phyloP scores from a whole-genome alignment of 2,329 filamentous ascomycete genomes.

The Arachnomyces sp. region DNA sequence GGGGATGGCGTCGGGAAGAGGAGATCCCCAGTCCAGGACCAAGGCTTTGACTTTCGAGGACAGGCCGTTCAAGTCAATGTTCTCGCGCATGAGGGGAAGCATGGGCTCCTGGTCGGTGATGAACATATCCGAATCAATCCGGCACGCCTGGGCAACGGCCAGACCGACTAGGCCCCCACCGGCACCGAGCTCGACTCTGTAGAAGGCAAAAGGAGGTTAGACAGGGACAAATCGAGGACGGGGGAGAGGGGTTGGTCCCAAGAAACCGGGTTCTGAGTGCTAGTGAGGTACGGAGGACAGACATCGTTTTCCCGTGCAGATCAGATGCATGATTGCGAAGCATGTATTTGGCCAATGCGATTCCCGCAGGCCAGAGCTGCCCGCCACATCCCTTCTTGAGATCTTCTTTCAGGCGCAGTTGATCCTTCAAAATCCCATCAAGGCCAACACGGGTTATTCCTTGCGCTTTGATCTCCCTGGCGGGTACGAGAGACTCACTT shows the following conservation, averaged over 20 bases:
- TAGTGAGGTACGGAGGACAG: slow-evolving; percentile 30
- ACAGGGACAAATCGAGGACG: background rate
- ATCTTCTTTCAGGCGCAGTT: slow-evolving; percentile 75
- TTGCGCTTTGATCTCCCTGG: slow-evolving; percentile 44
- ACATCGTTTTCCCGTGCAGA: slow-evolving; percentile 64
- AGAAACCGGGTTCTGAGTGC: background rate
- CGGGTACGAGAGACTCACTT: slow-evolving; percentile 49
- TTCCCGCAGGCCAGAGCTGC: slow-evolving; percentile 87
- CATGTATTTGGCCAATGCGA: slow-evolving; percentile 80
- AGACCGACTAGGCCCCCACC: slow-evolving; percentile 78
- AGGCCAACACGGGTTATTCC: slow-evolving; percentile 53
- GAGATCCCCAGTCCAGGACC: slow-evolving; percentile 68
- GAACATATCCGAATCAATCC: slow-evolving; percentile 51
- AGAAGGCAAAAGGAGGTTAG: slow-evolving; percentile 11
- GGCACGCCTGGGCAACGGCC: slow-evolving; percentile 50
- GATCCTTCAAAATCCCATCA: slow-evolving; percentile 60
- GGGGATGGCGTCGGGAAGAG: slow-evolving; percentile 31
- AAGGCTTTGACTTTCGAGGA: slow-evolving; percentile 54
- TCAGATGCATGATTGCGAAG: slow-evolving; percentile 61
- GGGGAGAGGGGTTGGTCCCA: background rate
- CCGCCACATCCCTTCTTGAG: slow-evolving; percentile 82
- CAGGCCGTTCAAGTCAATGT: slow-evolving; percentile 73
- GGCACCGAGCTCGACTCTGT: slow-evolving; percentile 80
- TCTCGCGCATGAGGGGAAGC: slow-evolving; percentile 75
- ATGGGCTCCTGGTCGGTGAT: slow-evolving; percentile 86